A percentile compares a stretch with the other conserved stretches of the same genome.
Conservation (phyloP, 2,329 filamentous ascomycete species). For the Simplicillium sp. region DNA sequence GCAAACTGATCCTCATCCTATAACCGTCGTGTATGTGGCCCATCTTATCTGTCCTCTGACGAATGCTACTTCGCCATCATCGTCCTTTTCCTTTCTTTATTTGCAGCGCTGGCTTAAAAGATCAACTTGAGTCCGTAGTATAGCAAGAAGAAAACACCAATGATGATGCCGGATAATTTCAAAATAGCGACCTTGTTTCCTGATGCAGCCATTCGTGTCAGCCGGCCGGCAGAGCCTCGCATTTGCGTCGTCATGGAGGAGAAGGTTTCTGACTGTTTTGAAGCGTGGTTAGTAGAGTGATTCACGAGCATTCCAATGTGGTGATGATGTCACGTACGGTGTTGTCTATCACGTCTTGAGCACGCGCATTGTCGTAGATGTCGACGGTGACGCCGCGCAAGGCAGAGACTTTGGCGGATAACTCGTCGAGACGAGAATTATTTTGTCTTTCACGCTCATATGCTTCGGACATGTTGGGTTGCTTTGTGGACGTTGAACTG, state of each 20-base stretch:
- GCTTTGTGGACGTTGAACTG: not conserved
- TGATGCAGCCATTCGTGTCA: constrained; percentile 82
- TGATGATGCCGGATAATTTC: constrained; percentile 77
- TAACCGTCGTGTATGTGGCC: too few relatives aligned
- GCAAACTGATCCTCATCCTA: too few relatives aligned
- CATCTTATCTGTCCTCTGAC: too few relatives aligned
- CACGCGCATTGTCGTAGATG: constrained; percentile 92
- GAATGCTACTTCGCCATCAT: not conserved
- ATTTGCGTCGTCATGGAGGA: constrained; percentile 75
- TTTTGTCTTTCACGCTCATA: constrained; percentile 85
- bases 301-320: too few relatives aligned
- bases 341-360: constrained; percentile 80
- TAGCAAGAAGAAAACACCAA: constrained; percentile 61
- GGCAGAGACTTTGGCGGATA: constrained; percentile 82
- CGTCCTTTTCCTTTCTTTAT: not conserved
- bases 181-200: constrained; percentile 88
- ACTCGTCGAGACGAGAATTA: constrained; percentile 85
- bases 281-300: not conserved
- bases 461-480: constrained; percentile 55
- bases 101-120: constrained; percentile 29
- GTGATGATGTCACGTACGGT: constrained; percentile 47
- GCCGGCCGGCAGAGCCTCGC: constrained; percentile 70
- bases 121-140: constrained; percentile 64
- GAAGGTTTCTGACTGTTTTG: constrained; percentile 71
- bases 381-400: constrained; percentile 91